These are phyloP conservation scores for Cerioporus squamosus DNA, from an alignment of 1,284 basidiomycete species.

Conservation along the genomic window DNA sequence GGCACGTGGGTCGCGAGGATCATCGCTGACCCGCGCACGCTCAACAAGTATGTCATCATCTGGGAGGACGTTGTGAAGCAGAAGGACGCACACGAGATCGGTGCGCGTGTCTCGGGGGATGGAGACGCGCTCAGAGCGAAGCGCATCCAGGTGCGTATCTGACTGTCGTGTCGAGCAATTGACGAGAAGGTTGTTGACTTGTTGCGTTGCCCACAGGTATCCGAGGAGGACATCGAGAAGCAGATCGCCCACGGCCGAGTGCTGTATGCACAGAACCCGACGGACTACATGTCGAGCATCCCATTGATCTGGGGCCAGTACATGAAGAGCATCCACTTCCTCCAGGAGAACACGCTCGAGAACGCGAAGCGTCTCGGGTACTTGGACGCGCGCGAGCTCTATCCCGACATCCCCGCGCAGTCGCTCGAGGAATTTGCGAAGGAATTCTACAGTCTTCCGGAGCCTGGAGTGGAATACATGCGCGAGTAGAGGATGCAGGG, in stretches of 20 bases:
- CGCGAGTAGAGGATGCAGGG: too few species aligned
- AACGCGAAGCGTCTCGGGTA: conserved; percentile 17
- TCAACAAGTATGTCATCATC: conserved; percentile 25
- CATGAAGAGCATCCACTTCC: conserved; percentile 8
- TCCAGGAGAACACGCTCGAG: conserved; percentile 21
- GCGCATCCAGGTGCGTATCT: neutral
- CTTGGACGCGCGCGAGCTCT: conserved; percentile 18
- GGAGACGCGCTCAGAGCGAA: neutral
- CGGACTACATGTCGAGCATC: neutral
- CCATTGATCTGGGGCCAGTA: neutral
- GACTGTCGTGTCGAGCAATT: neutral
- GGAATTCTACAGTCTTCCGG: neutral
- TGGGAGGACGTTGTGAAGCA: conserved; percentile 23
- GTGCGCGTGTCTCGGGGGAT: conserved; percentile 1
- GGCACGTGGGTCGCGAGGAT: conserved; percentile 20
- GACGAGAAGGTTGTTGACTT: neutral
- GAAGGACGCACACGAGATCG: conserved; percentile 1
- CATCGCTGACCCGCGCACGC: conserved; percentile 4
- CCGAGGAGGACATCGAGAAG: neutral
- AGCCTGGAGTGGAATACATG: neutral
- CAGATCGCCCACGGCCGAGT: neutral
- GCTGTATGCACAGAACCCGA: neutral
- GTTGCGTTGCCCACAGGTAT: neutral
- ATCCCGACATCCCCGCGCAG: conserved; percentile 12
- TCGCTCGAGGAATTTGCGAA: conserved; percentile 18